A percentile compares a stretch with the other conserved stretches of the same genome.
Conservation (phyloP, 2,329 filamentous ascomycete genomes). For the Apiospora koreana region DNA sequence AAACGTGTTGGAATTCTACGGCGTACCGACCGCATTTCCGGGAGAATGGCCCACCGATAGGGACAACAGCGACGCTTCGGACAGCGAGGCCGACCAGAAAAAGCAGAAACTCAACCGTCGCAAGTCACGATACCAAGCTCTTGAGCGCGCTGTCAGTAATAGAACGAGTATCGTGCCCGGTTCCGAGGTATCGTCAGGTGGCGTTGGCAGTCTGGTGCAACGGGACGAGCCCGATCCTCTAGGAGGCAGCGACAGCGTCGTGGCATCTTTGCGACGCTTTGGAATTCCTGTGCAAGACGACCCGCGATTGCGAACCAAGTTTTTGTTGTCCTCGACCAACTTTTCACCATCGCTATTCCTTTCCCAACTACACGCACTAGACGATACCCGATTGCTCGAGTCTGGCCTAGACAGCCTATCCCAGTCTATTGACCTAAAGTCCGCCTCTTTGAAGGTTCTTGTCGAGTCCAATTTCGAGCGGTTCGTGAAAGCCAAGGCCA, state of each 20-base stretch:
- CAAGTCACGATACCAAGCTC: conserved; percentile 80
- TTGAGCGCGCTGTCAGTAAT: conserved; percentile 74
- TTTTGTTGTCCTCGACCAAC: conserved; percentile 91
- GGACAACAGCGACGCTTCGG: conserved; percentile 64
- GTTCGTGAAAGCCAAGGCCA: conserved; percentile 95
- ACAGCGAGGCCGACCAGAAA: conserved; percentile 55
- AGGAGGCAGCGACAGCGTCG: conserved; percentile 84
- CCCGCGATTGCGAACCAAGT: conserved; percentile 73
- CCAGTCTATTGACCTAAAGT: conserved; percentile 94
- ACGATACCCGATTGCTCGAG: conserved; percentile 79
- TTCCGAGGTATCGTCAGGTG: conserved; percentile 64
- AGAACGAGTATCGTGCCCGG: conserved; percentile 67
- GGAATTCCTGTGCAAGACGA: conserved; percentile 87
- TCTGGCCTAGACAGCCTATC: conserved; percentile 84
- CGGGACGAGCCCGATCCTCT: conserved; percentile 92
- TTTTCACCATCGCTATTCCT: conserved; percentile 93
- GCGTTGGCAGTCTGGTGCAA: conserved; percentile 76
- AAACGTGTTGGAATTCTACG: conserved; percentile 85
- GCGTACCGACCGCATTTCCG: conserved; percentile 76
- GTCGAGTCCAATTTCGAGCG: conserved; percentile 98
- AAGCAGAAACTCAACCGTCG: conserved; percentile 57
- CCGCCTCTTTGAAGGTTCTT: conserved; percentile 90
- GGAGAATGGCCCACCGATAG: conserved; percentile 85
- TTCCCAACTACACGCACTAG: conserved; percentile 85
- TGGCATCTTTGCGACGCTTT: conserved; percentile 73